Percentiles rank a stretch among this genome's conserved stretches.
Conservation (phyloP, 2,329 filamentous ascomycete species). For the Neopestalotiopsis sp. region DNA sequence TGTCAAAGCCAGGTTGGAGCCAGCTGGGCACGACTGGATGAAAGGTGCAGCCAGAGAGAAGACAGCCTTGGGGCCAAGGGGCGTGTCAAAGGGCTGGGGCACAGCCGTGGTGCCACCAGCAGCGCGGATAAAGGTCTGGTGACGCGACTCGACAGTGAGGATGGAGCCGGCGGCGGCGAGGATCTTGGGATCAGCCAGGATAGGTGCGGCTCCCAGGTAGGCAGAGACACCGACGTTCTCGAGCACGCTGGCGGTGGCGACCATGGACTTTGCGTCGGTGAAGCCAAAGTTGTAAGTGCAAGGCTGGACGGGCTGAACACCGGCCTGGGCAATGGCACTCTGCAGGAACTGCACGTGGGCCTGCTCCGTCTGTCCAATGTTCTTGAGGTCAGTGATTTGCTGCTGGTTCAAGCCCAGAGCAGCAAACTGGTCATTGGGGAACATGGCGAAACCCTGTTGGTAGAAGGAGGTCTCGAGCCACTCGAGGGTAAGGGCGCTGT, state of each 20-base stretch:
- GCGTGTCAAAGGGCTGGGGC: slow-evolving; percentile 72
- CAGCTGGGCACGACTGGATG: slow-evolving; percentile 72
- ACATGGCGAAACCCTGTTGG: slow-evolving; percentile 71
- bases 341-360: slow-evolving; percentile 66
- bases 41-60: slow-evolving; percentile 78
- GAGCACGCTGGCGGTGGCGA: slow-evolving; percentile 71
- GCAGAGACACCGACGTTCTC: slow-evolving; percentile 79
- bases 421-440: slow-evolving; percentile 68
- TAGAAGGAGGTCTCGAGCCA: slow-evolving; percentile 78
- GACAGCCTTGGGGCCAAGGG: slow-evolving; percentile 71
- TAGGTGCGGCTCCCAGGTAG: slow-evolving; percentile 72
- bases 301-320: slow-evolving; percentile 68
- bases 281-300: slow-evolving; percentile 78
- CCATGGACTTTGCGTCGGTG: slow-evolving; percentile 69
- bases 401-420: slow-evolving; percentile 62
- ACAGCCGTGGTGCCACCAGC: slow-evolving; percentile 64
- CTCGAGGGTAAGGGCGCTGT: slow-evolving; percentile 73
- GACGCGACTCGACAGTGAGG: slow-evolving; percentile 74
- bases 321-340: slow-evolving; percentile 64
- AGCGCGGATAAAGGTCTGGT: slow-evolving; percentile 74
- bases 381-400: slow-evolving; percentile 65
- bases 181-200: slow-evolving; percentile 64
- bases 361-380: slow-evolving; percentile 67
- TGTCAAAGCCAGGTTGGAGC: slow-evolving; percentile 67
- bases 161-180: slow-evolving; percentile 73